Evolutionary conservation across 1,284 basidiomycete species (phyloP), one percentile per base, ranked within the genome.

Genomic region (Phellopilus nigrolimitatus): DNA sequence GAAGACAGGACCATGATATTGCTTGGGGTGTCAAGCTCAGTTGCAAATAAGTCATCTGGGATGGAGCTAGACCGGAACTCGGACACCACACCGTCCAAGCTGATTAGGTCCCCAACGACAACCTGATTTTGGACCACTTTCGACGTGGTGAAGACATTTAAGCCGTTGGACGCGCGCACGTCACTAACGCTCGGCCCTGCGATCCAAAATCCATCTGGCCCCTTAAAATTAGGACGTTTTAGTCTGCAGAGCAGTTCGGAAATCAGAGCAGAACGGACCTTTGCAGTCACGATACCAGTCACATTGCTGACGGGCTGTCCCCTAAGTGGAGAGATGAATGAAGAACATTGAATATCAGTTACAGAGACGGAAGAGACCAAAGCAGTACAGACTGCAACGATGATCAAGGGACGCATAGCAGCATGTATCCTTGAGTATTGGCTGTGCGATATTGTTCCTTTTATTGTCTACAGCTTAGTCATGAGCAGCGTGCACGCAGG

Each of bases 251-350:
- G 19, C 12, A 10, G 6, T 45, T 28, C n/a, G 46, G 7, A 21
- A 39, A 27, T 27, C 8, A 15, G 34, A 17, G 15, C n/a, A 24
- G 19, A 53, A 63, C 37, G 4, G 59, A 78, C 77, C 68, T 78
- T 80, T 1, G 78, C 78, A 5, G 77, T 75, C 0, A 81, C 77
- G 2, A 78, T 56, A 15, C 78, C 80, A 28, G 70, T 74, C 10
- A 82, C 67, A 59, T 74, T 71, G 10, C 66, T 57, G 6, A 83
- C 74, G 6, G 62, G 67, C 55, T 79, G 67, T 0, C 77, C 76
- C 21, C 57, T 61, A n/a, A 74, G 66, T 39, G 80, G 74, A 12
- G 78, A 80, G 54, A 66, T 65, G 57, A 73, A 82, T 1, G 72
- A 64, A 19, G 60, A 43, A 9, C 80, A 80, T 63, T 82, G 77